Base-by-base conservation (phyloP, 169 alveolate genomes). In the Besnoitia besnoiti region DNA sequence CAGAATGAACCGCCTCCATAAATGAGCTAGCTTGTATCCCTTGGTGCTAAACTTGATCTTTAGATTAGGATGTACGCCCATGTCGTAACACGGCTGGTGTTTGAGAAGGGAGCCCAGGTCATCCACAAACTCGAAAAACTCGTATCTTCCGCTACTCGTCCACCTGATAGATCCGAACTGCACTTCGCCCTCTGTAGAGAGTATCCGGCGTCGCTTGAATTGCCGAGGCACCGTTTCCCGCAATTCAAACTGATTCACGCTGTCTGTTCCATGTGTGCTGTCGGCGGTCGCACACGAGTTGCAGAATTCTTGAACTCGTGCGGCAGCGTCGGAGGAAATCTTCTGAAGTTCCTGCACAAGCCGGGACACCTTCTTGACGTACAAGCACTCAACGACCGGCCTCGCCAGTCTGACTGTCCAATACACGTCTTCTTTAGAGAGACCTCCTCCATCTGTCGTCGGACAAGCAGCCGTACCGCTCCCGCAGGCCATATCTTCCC, bases 61-160 rank as follows among this genome's bases (percentile, higher is more conserved):
- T 24, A 77, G 40, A 46, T 14, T 40, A 5, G 21, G 50, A n/a
- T 30, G 59, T 21, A 24, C 59, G 19, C 37, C 35, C 10, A n/a
- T n/a, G 47, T 10, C 14, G 47, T 12, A n/a, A 67, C 40, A 37
- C 44, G 33, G n/a, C 73, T 16, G 73, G 35, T 55, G 44, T 67
- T 67, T 19, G 33, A n/a, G 33, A 37, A 19, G 80, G 33, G 59
- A 30, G 16, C 24, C 0, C 50, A 77, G 61, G 39, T 77, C 87
- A 30, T 27, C 62, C 10, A 39, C 40, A 35, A 40, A 77, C 59
- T 40, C 59, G 40, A 77, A 77, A 46, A 39, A 77, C 87, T 77
- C 87, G 87, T 12, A 14, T 51, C 47, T 44, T 35, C 87, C 40
- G 61, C 87, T 30, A 30, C 87, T 77, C 59, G 40, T 44, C 87